These are phyloP conservation scores for Pichia terricola DNA, from an alignment of 1,139 yeast genomes.

Conservation along the genomic window DNA sequence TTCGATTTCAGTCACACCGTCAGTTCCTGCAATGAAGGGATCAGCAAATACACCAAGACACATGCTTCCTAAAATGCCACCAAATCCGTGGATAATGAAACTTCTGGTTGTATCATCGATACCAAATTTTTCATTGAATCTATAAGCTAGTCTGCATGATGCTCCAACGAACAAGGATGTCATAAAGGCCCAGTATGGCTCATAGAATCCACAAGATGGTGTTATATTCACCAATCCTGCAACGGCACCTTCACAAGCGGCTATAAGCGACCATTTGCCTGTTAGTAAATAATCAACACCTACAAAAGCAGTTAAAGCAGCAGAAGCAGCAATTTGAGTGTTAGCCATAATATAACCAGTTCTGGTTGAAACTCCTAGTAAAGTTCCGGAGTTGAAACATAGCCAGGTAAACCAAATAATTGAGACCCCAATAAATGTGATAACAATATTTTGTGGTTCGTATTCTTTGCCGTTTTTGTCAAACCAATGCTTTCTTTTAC, in stretches of 20 bases:
- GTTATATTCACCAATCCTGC: conserved; percentile 43
- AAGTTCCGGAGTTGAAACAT: conserved; percentile 43
- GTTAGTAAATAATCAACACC: conserved; percentile 29
- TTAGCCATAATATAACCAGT: conserved; percentile 40
- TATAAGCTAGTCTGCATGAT: conserved; percentile 31
- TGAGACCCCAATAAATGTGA: conserved; percentile 38
- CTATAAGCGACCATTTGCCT: conserved; percentile 34
- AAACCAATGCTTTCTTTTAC: conserved; percentile 31
- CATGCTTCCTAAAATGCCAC: conserved; percentile 37
- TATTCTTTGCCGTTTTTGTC: conserved; percentile 25
- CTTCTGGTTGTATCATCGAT: conserved; percentile 41
- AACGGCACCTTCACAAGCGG: conserved; percentile 41
- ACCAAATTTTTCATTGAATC: conserved; percentile 33
- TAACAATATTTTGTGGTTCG: conserved; percentile 32
- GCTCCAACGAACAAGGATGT: conserved; percentile 35
- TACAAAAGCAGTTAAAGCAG: conserved; percentile 32
- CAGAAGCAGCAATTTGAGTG: conserved; percentile 39
- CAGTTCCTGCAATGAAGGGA: conserved; percentile 37
- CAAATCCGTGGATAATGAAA: conserved; percentile 39
- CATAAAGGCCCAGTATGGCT: conserved; percentile 40
- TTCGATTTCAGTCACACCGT: conserved; percentile 36
- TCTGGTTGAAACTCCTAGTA: conserved; percentile 35
- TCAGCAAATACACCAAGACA: conserved; percentile 38
- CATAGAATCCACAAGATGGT: conserved; percentile 41
- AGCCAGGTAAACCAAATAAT: conserved; percentile 45